A percentile compares a stretch with the other conserved stretches of the same genome.
These are phyloP conservation scores for Chytriomyces hyalinus DNA, from an alignment of 192 early-diverging fungal genomes.

Conservation along the genomic window DNA sequence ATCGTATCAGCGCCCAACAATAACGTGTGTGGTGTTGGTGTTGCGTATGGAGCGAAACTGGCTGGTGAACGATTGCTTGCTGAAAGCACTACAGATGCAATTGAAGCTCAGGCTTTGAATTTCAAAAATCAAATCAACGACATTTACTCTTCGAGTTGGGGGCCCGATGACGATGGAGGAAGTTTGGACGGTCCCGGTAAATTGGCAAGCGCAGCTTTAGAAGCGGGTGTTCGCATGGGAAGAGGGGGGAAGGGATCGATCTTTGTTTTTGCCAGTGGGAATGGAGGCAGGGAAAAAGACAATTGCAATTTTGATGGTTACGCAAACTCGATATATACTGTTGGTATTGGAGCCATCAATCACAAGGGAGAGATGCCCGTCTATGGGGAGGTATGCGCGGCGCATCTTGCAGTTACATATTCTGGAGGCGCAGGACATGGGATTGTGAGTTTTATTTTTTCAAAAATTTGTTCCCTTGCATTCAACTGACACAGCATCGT, in stretches of 20 bases:
- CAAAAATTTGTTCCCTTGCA: not conserved
- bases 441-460: slow-evolving; percentile 67
- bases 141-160: slow-evolving; percentile 97
- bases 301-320: slow-evolving; percentile 98
- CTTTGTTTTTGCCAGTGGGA: slow-evolving; percentile 94
- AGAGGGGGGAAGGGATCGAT: slow-evolving; percentile 83
- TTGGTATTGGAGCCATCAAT: slow-evolving; percentile 89
- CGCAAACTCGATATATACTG: slow-evolving; percentile 90
- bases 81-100: slow-evolving; percentile 81
- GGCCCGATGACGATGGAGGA: slow-evolving; percentile 86
- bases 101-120: slow-evolving; percentile 89
- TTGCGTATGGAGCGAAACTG: slow-evolving; percentile 83
- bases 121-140: slow-evolving; percentile 82
- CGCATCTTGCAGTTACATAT: slow-evolving; percentile 87
- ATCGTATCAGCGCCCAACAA: slow-evolving; percentile 86
- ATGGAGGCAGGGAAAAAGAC: slow-evolving; percentile 81
- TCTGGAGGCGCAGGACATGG: slow-evolving; percentile 72
- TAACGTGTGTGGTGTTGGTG: slow-evolving; percentile 89
- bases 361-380: slow-evolving; percentile 72
- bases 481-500: not conserved
- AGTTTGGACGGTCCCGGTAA: slow-evolving; percentile 81
- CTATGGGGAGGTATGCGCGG: slow-evolving; percentile 87
- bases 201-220: slow-evolving; percentile 77
- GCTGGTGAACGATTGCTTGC: slow-evolving; percentile 54
- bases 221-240: slow-evolving; percentile 83